Percentiles rank a stretch among this genome's conserved stretches.
phyloP scores from a whole-genome alignment of 2,329 filamentous ascomycete genomes.

The Fusarium tuaranense region DNA sequence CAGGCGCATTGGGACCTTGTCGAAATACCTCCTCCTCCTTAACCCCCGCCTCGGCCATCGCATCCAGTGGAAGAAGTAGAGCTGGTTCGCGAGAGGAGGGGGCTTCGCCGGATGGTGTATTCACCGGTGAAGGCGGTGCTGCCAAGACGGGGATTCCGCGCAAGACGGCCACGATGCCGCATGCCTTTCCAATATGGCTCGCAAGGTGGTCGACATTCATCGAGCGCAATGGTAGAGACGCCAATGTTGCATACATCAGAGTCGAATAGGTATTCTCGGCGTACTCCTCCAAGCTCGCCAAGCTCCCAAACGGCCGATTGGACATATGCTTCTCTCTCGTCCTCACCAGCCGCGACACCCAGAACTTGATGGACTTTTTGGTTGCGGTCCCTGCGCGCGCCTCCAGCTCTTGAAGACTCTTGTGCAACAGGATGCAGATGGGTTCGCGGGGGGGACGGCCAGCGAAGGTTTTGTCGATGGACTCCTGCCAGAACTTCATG shows the following conservation, averaged over 20 bases:
- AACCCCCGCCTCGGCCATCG: conserved; percentile 86
- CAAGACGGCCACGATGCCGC: conserved; percentile 87
- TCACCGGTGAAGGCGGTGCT: conserved; percentile 68
- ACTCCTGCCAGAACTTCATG: conserved; percentile 95
- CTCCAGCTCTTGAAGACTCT: conserved; percentile 74
- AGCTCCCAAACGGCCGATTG: conserved; percentile 81
- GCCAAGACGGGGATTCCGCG: conserved; percentile 90
- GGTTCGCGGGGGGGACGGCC: conserved; percentile 89
- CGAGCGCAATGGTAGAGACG: conserved; percentile 81
- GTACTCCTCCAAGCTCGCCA: conserved; percentile 85
- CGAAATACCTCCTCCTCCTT: conserved; percentile 92
- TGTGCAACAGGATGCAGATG: conserved; percentile 84
- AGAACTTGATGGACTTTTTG: conserved; percentile 72
- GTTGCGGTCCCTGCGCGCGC: conserved; percentile 55
- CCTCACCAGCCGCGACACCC: conserved; percentile 81
- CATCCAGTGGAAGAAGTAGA: conserved; percentile 85
- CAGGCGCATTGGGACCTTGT: conserved; percentile 79
- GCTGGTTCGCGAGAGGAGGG: conserved; percentile 58
- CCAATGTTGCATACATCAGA: conserved; percentile 87
- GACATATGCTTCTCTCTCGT: conserved; percentile 86
- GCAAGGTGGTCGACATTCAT: conserved; percentile 92
- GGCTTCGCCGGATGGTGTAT: conserved; percentile 54
- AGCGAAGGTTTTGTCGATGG: conserved; percentile 80
- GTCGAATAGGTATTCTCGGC: conserved; percentile 96
- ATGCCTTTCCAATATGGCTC: conserved; percentile 94